Evolutionary conservation across 495 filamentous ascomycete genomes (phyloP).

Genomic region (Aspergillus panamensis): DNA sequence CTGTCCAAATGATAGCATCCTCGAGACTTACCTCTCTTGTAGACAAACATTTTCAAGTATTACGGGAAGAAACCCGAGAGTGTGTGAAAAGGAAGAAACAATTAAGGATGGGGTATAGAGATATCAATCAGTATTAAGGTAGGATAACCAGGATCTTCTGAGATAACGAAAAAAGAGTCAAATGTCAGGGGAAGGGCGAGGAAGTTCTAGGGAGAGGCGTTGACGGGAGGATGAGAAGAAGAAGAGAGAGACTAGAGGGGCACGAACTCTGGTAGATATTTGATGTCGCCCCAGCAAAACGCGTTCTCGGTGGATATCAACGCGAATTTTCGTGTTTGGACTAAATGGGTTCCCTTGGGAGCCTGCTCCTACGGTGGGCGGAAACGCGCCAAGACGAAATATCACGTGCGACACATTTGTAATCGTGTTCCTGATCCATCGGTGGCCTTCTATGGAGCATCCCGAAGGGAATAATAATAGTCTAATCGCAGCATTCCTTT

Average conservation of each 20-base stretch:
- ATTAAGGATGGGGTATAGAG: conserved; percentile 14
- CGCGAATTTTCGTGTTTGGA: conserved; percentile 44
- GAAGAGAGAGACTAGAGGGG: conserved; percentile 36
- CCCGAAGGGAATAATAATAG: too few species aligned
- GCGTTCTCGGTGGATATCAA: conserved; percentile 33
- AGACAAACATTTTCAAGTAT: conserved; percentile 58
- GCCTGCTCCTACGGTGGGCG: background rate
- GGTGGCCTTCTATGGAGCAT: too few species aligned
- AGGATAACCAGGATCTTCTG: conserved; percentile 9
- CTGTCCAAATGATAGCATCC: background rate
- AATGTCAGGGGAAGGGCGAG: conserved; percentile 11
- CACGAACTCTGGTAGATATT: conserved; percentile 34
- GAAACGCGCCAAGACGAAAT: conserved; percentile 7
- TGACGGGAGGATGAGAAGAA: conserved; percentile 25
- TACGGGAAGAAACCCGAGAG: conserved; percentile 10
- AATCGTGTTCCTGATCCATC: too few species aligned
- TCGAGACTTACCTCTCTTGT: conserved; percentile 60
- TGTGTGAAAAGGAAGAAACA: conserved; percentile 14
- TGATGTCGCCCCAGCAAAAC: conserved; percentile 37
- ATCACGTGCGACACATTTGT: background rate
- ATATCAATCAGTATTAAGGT: conserved; percentile 18
- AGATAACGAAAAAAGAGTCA: conserved; percentile 17
- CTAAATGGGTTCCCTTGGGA: conserved; percentile 27
- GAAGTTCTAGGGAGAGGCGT: conserved; percentile 21
- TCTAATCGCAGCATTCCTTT: background rate